Base-by-base conservation (phyloP, 805 yeast species). In the Lachancea dasiensis region DNA sequence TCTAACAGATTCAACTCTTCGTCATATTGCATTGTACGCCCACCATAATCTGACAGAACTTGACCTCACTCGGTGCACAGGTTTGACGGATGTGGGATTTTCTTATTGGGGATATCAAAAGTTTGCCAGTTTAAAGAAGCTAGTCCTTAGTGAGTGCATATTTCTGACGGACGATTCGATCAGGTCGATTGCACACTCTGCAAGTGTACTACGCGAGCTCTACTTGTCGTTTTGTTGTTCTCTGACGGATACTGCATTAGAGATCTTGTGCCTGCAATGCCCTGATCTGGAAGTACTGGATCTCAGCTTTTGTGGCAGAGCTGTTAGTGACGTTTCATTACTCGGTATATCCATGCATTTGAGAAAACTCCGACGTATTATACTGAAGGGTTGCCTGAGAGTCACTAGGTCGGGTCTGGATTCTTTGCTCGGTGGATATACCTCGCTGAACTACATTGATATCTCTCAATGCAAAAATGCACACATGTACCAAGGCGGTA, bases 401-500 rank as follows among this genome's bases (percentile, higher is more conserved):
- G 89, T 81, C 6, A 83, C 90, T 1, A 65, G 86, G 49, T 82
- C 82, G 7, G 90, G 92, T 11, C 77, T 82, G 20, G 86, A 82
- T 60, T 73, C 81, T 14, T 52, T 83, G 19, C 56, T 81, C 19
- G 68, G 77, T 27, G 79, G 81, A 27, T 70, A 76, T 33, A 62
- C 69, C 13, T 69, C 72, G 2, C 62, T 83, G 45, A 65, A 60
- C 39, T 65, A 64, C 41, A 60, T 83, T 47, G 76, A 81, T 50
- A 67, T 82, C 14, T 72, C 85, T 8, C 90, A 82, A 58, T 83
- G 92, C 60, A 75, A 79, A 36, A 77, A 81, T 48, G 82, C 78
- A 1, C 78, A 79, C 52, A 63, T 67, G 27, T 79, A 75, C 50
- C 79, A 79, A 14, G 82, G 81, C 10, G 65, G 71, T n/a, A 62